Evolutionary conservation across 2,329 filamentous ascomycete genomes (phyloP).

Genomic region (Cryphonectria parasitica): DNA sequence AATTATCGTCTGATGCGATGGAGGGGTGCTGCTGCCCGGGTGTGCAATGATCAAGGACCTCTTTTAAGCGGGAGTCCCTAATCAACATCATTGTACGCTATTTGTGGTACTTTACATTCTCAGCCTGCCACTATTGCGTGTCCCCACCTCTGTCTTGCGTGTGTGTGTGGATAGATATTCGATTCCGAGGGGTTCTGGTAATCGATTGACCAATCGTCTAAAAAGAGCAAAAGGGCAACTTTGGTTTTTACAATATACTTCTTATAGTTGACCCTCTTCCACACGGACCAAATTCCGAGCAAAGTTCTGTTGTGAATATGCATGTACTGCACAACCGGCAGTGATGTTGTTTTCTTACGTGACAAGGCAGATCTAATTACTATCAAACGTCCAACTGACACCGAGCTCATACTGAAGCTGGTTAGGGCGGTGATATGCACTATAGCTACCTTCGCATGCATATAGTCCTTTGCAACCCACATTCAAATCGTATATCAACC

Average conservation of each 20-base stretch:
- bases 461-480: too few relatives aligned
- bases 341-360: neutral
- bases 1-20: neutral
- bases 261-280: slow-evolving; percentile 26
- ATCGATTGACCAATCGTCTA: slow-evolving; percentile 20
- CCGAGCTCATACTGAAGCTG: slow-evolving; percentile 36
- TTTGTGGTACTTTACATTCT: slow-evolving; percentile 14
- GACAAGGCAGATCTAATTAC: neutral
- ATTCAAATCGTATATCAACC: too few relatives aligned
- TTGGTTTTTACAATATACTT: slow-evolving; percentile 30
- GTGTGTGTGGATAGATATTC: slow-evolving; percentile 25
- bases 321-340: neutral
- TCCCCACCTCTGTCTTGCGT: slow-evolving; percentile 10
- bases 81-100: slow-evolving; percentile 25
- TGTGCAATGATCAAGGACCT: slow-evolving; percentile 23
- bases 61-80: slow-evolving; percentile 16
- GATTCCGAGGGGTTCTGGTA: slow-evolving; percentile 26
- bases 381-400: slow-evolving; percentile 38
- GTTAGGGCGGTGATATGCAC: slow-evolving; percentile 19
- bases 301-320: slow-evolving; percentile 8
- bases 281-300: neutral
- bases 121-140: slow-evolving; percentile 21
- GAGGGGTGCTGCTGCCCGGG: slow-evolving; percentile 13
- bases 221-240: slow-evolving; percentile 25
- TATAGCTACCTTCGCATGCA: too few relatives aligned